Evolutionary conservation across 2,329 filamentous ascomycete species (phyloP).

Genomic region (Neopestalotiopsis clavispora): DNA sequence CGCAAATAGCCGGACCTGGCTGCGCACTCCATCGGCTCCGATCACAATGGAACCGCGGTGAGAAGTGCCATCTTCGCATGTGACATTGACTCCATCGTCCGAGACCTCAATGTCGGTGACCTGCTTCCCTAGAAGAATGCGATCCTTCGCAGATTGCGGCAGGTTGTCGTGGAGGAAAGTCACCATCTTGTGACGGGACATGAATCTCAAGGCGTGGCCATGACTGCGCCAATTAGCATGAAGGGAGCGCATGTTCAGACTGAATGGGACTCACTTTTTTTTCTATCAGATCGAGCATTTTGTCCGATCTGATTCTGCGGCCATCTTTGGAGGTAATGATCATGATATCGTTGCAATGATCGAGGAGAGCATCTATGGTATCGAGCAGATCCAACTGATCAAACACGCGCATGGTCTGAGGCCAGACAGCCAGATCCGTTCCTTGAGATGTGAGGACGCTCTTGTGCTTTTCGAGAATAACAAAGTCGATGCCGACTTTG

Average conservation of each 20-base stretch:
- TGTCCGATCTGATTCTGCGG: not conserved
- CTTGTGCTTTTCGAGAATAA: constrained; percentile 36
- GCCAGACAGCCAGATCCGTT: constrained; percentile 4
- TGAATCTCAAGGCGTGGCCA: not conserved
- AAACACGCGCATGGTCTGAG: constrained; percentile 6
- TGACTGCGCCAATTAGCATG: not conserved
- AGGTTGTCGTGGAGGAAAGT: not conserved
- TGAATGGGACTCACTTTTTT: not conserved
- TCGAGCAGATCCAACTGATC: not conserved
- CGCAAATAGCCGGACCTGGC: not conserved
- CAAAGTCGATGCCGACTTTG: constrained; percentile 38
- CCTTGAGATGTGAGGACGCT: not conserved
- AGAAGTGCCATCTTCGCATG: not conserved
- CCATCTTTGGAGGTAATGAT: not conserved
- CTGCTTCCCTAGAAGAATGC: not conserved
- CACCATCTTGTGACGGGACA: not conserved
- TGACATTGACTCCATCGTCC: not conserved
- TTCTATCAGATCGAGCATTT: not conserved
- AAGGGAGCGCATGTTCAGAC: not conserved
- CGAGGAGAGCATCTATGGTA: not conserved
- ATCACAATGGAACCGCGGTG: not conserved
- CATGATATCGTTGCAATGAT: not conserved
- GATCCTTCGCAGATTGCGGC: not conserved
- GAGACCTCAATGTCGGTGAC: not conserved
- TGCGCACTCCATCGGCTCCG: not conserved